phyloP scores from a whole-genome alignment of 192 early-diverging fungal species.

The Coemansia sp. region DNA sequence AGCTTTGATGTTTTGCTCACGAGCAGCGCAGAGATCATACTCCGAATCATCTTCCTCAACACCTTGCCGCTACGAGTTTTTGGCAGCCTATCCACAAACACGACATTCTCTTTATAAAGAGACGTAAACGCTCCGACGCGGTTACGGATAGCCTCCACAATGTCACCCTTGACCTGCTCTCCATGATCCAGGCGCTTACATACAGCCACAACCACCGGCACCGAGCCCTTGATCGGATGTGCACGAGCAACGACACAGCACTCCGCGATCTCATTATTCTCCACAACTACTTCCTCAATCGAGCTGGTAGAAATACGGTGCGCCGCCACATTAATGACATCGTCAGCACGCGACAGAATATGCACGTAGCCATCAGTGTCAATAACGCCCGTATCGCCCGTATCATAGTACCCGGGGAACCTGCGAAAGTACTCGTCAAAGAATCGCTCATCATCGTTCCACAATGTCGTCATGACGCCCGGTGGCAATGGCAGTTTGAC shows the following conservation, averaged over 20 bases:
- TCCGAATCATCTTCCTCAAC: slow-evolving; percentile 65
- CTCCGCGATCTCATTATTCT: slow-evolving; percentile 65
- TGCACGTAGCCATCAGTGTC: slow-evolving; percentile 76
- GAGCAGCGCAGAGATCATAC: slow-evolving; percentile 40
- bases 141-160: background rate
- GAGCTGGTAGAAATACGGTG: slow-evolving; percentile 74
- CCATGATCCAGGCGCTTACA: slow-evolving; percentile 29
- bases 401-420: slow-evolving; percentile 82
- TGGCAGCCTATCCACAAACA: slow-evolving; percentile 62
- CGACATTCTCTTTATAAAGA: slow-evolving; percentile 62
- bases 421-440: slow-evolving; percentile 68
- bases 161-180: background rate
- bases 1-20: background rate
- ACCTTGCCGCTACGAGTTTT: slow-evolving; percentile 81
- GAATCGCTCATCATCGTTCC: slow-evolving; percentile 78
- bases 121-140: slow-evolving; percentile 50
- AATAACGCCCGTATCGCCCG: slow-evolving; percentile 79
- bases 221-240: slow-evolving; percentile 67
- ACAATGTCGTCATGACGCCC: slow-evolving; percentile 73
- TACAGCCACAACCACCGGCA: slow-evolving; percentile 61
- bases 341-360: slow-evolving; percentile 70
- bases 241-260: slow-evolving; percentile 69
- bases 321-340: slow-evolving; percentile 77
- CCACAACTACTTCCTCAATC: slow-evolving; percentile 73
- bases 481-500: slow-evolving; percentile 80